phyloP scores from a whole-genome alignment of 306 rosid genomes.

The Sicyos edulis region DNA sequence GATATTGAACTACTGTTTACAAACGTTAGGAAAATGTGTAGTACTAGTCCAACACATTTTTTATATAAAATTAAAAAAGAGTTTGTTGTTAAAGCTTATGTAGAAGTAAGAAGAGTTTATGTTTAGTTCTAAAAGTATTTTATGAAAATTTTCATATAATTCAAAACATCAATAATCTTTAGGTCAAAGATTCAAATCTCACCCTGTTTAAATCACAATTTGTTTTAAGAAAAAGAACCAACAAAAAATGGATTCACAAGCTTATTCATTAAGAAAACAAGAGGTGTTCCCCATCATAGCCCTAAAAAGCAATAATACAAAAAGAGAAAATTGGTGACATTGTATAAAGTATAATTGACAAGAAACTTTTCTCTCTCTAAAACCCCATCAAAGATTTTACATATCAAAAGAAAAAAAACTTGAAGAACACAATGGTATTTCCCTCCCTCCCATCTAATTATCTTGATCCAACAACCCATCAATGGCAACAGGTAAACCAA shows the following conservation, averaged over 20 bases:
- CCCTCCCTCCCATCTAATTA: conserved; percentile 70
- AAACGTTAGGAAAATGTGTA: too few relatives aligned
- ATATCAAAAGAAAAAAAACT: conserved; percentile 18
- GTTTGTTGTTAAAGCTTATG: too few relatives aligned
- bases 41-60: too few relatives aligned
- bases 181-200: neutral
- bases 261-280: conserved; percentile 71
- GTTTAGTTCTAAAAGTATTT: too few relatives aligned
- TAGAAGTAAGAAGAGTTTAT: too few relatives aligned
- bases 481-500: conserved; percentile 61
- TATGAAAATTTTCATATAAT: neutral
- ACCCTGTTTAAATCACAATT: neutral
- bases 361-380: conserved; percentile 18
- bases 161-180: neutral
- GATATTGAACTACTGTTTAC: too few relatives aligned
- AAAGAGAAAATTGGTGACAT: conserved; percentile 31
- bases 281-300: conserved; percentile 44
- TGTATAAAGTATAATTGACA: conserved; percentile 9
- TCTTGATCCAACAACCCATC: conserved; percentile 66
- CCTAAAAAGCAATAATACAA: conserved; percentile 82
- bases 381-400: conserved; percentile 43
- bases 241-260: neutral
- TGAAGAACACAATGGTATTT: conserved; percentile 58
- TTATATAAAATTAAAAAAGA: too few relatives aligned
- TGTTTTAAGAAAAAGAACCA: neutral